Evolutionary conservation across 805 yeast genomes (phyloP), one percentile per base, ranked within the genome.

Genomic region (Kluyveromyces lactis): DNA sequence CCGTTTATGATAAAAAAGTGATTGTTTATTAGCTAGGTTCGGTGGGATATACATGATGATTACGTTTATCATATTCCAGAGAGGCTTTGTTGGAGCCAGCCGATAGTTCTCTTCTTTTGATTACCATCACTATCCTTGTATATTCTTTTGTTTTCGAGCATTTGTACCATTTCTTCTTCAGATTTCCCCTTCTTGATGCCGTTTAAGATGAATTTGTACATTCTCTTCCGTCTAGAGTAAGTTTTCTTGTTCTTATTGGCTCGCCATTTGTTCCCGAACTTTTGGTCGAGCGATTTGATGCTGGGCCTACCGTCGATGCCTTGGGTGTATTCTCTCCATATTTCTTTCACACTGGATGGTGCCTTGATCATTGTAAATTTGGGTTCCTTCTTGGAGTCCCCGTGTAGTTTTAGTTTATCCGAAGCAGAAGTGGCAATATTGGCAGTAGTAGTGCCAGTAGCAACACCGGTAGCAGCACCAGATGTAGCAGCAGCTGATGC

Each of bases 231-330:
- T 37, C 68, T 48, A 2, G 63, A 55, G 43, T 53, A 64, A 9
- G 58, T 62, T 51, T 55, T 64, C 29, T 55, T 56, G 47, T 56
- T 62, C 42, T 48, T 62, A 36, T 43, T 66, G 42, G 47, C 52
- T 46, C 72, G 52, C 73, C 73, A 68, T 26, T 62, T 57, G 36
- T 66, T 62, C 4, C 70, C 69, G 44, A 58, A 67, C 31, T 56
- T 56, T 19, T 60, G 60, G 39, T 68, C 71, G n/a, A 68, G 52
- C 13, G 55, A 56, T 40, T 60, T 57, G 12, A 68, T 62, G 2
- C 71, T 58, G 6, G 70, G 69, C n/a, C 51, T 49, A 1, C 70
- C 70, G 41, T 65, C 55, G 24, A 67, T 53, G 2, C 73, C 73
- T 19, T 51, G 50, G 1, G 60, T 55, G 44, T 66, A 68, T 36